Conservation (phyloP, 169 alveolate genomes). For the Plasmodium inui region DNA sequence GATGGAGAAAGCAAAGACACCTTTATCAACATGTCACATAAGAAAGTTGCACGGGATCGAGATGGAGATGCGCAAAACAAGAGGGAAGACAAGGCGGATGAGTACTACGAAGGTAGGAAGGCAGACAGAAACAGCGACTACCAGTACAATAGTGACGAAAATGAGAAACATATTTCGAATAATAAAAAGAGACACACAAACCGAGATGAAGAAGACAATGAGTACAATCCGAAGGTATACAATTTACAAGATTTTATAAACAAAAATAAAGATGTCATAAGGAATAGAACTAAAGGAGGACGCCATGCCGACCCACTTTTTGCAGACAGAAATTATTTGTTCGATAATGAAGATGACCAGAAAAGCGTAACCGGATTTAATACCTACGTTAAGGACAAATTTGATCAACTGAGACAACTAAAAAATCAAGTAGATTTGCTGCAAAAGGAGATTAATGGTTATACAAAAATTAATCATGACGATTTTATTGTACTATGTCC, state of each 20-base stretch:
- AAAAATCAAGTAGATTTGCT: conserved; percentile 48
- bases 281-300: conserved; percentile 1
- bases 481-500: conserved; percentile 70
- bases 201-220: conserved; percentile 7
- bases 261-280: conserved; percentile 65
- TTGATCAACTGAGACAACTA: conserved; percentile 44
- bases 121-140: background rate
- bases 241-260: conserved; percentile 60
- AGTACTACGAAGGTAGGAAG: background rate
- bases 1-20: conserved; percentile 15
- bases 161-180: background rate
- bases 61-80: background rate
- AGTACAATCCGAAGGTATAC: conserved; percentile 52
- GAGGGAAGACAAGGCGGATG: conserved; percentile 26
- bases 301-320: background rate
- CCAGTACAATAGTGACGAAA: conserved; percentile 2
- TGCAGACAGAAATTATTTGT: conserved; percentile 26
- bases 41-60: conserved; percentile 27
- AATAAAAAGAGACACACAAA: background rate
- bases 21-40: background rate
- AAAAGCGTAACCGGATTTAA: conserved; percentile 47
- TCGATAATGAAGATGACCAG: conserved; percentile 71
- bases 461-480: conserved; percentile 49
- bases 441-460: conserved; percentile 36
- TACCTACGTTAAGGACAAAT: conserved; percentile 56